Base-by-base conservation (phyloP, 1,284 basidiomycete species). In the Earliella scabrosa region DNA sequence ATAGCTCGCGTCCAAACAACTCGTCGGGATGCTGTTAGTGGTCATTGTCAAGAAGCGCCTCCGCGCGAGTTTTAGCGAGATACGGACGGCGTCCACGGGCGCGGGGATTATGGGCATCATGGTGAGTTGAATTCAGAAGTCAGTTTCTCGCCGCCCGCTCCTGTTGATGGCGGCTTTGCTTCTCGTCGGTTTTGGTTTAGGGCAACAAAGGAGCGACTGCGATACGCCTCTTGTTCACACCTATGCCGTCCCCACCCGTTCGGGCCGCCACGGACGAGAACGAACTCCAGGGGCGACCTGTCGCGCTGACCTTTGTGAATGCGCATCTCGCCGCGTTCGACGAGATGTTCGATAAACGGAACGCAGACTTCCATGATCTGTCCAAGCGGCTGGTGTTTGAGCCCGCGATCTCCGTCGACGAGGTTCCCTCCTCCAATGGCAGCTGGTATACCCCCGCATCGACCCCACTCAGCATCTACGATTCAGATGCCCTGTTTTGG, bases 271-370 rank as follows among this genome's bases (percentile, higher is more conserved):
- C 29, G 29, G 29, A 31, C 13, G 29, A 13, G 21, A 46, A 34
- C 46, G n/a, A 47, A 14, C 50, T 52, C 16, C 35, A 23, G 73
- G 73, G 16, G 73, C 73, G 36, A 41, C 68, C 81, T 8, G 82
- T 78, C 0, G 71, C 76, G 0, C 63, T 92, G 29, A 88, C 88
- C 0, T 90, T 92, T 62, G 85, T 92, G 24, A 88, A 89, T 65
- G 76, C 89, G 5, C 90, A 92, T 71, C 76, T 92, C 7, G 89
- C 90, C 0, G 90, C 90, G n/a, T 89, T 85, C 58, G 89, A 92
- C 61, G 88, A 90, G 56, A 86, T 88, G 82, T 75, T 77, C 26
- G 88, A 90, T 13, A 83, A 80, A 56, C 76, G 89, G 18, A 87
- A 92, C 61, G 72, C 77, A 18, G 88, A 91, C 64, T 91, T 86